phyloP scores from a whole-genome alignment of 768 basidiomycete species.

The Trametes punicea region DNA sequence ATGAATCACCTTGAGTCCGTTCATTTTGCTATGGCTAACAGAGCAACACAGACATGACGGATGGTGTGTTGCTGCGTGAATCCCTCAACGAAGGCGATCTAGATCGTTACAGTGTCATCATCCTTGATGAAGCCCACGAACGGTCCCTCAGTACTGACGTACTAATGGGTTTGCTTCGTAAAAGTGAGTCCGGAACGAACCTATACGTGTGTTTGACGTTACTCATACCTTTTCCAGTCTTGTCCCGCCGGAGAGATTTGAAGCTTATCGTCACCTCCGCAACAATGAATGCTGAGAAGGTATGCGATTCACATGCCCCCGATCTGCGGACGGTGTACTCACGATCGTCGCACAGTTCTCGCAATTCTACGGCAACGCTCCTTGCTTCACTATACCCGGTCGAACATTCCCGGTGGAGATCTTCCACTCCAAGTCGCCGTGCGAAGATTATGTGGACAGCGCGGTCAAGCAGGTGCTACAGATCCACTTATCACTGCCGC shows the following conservation, averaged over 20 bases:
- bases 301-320: conserved; percentile 27
- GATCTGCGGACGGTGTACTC: background rate
- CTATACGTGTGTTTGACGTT: background rate
- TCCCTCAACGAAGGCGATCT: conserved; percentile 98
- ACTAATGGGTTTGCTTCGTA: conserved; percentile 91
- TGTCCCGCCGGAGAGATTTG: conserved; percentile 87
- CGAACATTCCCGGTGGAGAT: conserved; percentile 98
- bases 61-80: conserved; percentile 96
- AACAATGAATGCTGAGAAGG: conserved; percentile 99
- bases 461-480: conserved; percentile 98
- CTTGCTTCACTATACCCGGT: conserved; percentile 88
- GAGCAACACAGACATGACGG: conserved; percentile 81
- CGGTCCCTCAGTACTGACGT: conserved; percentile 97
- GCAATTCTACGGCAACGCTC: conserved; percentile 90
- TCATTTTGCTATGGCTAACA: background rate
- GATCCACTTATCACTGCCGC: conserved; percentile 90
- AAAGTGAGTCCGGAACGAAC: conserved; percentile 58
- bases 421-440: conserved; percentile 94
- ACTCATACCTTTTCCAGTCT: conserved; percentile 21
- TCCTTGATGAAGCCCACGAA: conserved; percentile 99
- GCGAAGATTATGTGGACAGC: conserved; percentile 98
- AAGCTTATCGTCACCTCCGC: conserved; percentile 98
- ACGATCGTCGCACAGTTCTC: conserved; percentile 65
- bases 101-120: conserved; percentile 94
- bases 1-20: conserved; percentile 26